phyloP scores from a whole-genome alignment of 257 asterid species.

The Solanum dulcamara region DNA sequence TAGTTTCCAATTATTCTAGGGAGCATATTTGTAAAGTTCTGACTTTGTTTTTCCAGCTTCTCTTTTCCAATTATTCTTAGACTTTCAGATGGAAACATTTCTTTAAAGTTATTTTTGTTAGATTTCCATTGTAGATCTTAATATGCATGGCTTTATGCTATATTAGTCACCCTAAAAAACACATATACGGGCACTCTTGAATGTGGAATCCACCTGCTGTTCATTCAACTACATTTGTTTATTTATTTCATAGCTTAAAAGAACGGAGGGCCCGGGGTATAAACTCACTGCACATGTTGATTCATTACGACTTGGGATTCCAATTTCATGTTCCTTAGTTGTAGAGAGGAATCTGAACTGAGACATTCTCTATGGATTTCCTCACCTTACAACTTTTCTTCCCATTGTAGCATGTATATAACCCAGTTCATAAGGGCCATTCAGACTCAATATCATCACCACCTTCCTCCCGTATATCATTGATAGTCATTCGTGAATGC shows the following conservation, averaged over 20 bases:
- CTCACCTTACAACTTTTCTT: background rate
- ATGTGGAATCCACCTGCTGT: background rate
- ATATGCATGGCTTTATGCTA: background rate
- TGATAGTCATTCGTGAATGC: too few relatives aligned
- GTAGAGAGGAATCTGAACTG: background rate
- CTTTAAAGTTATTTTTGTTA: background rate
- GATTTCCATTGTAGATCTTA: background rate
- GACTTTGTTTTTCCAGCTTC: background rate
- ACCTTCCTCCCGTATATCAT: background rate
- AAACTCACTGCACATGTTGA: background rate
- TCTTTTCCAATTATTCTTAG: background rate
- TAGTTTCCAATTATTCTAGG: background rate
- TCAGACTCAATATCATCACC: background rate
- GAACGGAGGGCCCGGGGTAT: background rate
- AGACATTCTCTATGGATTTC: background rate
- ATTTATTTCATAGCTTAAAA: background rate
- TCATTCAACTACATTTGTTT: background rate
- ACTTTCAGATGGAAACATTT: background rate
- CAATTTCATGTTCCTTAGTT: background rate
- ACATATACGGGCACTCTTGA: background rate
- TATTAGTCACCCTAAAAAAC: background rate
- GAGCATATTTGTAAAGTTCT: background rate
- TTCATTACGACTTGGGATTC: background rate
- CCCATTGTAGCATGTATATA: conserved; percentile 9
- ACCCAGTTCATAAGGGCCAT: conserved; percentile 9